Conservation (phyloP, 495 filamentous ascomycete genomes). For the Letharia columbiana region DNA sequence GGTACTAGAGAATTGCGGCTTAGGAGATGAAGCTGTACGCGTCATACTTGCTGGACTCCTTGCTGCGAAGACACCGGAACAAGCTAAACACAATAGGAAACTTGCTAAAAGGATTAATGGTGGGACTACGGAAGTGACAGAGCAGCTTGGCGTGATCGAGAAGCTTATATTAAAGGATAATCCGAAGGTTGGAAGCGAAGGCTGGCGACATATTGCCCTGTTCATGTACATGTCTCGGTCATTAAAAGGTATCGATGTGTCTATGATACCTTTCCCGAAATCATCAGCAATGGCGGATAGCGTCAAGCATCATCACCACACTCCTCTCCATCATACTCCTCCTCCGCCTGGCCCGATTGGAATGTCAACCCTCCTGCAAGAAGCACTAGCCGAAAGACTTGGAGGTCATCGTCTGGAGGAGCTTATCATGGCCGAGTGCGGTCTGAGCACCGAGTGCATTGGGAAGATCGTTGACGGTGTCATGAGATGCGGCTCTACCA, state of each 20-base stretch:
- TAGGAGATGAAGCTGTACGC: conserved; percentile 78
- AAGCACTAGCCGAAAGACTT: conserved; percentile 66
- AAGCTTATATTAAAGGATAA: conserved; percentile 87
- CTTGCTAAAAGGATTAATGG: conserved; percentile 27
- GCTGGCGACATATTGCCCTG: conserved; percentile 84
- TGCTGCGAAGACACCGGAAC: conserved; percentile 61
- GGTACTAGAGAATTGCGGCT: conserved; percentile 73
- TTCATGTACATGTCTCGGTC: conserved; percentile 87
- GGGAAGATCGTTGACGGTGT: conserved; percentile 66
- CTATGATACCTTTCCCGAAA: conserved; percentile 72
- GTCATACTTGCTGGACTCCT: conserved; percentile 80
- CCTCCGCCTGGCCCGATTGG: conserved; percentile 30
- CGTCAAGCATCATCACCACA: conserved; percentile 16
- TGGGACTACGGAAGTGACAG: conserved; percentile 25
- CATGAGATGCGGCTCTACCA: conserved; percentile 59
- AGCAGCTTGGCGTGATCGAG: conserved; percentile 66
- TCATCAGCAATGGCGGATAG: conserved; percentile 27
- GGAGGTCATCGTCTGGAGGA: conserved; percentile 71
- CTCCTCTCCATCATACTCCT: neutral
- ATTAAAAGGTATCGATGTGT: conserved; percentile 77
- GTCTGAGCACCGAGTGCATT: conserved; percentile 59
- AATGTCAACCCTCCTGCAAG: conserved; percentile 54
- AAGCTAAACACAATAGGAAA: conserved; percentile 40
- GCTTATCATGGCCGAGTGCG: conserved; percentile 72
- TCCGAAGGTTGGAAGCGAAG: conserved; percentile 68